Evolutionary conservation across 345 rosid species (phyloP), one percentile per base, ranked within the genome.

Genomic region (Chamaenerion angustifolium): DNA sequence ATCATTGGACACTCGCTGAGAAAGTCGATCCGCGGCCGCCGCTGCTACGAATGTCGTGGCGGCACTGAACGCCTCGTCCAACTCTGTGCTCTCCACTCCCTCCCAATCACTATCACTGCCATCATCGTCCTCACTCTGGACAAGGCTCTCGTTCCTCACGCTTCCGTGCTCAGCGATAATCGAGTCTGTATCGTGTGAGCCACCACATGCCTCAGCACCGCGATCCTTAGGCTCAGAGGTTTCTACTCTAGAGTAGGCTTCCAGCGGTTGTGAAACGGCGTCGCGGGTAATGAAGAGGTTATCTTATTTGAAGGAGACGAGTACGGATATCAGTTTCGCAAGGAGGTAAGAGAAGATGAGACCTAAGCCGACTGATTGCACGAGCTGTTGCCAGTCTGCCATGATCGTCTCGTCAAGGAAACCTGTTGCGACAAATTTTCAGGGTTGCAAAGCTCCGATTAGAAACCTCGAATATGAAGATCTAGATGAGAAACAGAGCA

Each of bases 271-370:
- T 35, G 18, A 17, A 14, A 51, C 48, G 40, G 55, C 44, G 52
- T 53, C 25, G 40, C 94, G 90, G 40, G 80, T 65, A 54, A 81
- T 53, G 37, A 73, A 54, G 63, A 90, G 80, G 49, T 78, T 83
- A 47, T 83, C 95, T 14, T 83, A 81, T 65, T 72, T 80, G 71
- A 90, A 86, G 43, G n/a, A n/a, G n/a, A n/a, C n/a, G n/a, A n/a
- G n/a, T n/a, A n/a, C n/a, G n/a, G n/a, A n/a, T n/a, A n/a, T 90
- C 56, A 90, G 74, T 64, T 83, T 90, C 15, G 98, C 95, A n/a
- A 90, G 59, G 35, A 89, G 90, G 69, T 79, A 89, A 27, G 97
- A 81, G 76, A 85, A 85, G 40, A 85, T 56, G 48, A 85, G 77
- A 49, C 90, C 94, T 6, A 89, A 42, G 72, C 85, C 35, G 40